phyloP scores from a whole-genome alignment of 768 basidiomycete genomes.

The Serendipita vermifera region DNA sequence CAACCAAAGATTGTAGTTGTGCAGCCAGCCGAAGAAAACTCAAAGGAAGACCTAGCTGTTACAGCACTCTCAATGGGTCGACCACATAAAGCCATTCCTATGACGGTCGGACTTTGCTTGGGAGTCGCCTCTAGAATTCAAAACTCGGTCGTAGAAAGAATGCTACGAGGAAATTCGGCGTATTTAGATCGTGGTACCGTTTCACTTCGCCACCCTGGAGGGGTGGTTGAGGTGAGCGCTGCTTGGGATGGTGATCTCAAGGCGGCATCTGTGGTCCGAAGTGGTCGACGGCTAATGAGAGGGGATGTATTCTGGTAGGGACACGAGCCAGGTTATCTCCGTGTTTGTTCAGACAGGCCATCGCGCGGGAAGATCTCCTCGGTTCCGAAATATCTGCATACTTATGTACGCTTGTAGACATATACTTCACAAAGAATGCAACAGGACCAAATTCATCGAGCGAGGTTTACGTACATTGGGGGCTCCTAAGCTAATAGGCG shows the following conservation, averaged over 20 bases:
- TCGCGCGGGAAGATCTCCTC: no score
- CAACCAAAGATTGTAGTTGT: constrained; percentile 61
- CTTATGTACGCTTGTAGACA: no score
- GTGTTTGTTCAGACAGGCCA: no score
- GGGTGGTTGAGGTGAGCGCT: constrained; percentile 54
- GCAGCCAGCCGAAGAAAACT: constrained; percentile 22
- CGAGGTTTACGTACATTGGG: no score
- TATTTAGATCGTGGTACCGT: constrained; percentile 24
- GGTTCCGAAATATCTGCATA: no score
- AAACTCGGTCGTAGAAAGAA: constrained; percentile 43
- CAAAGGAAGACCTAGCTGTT: constrained; percentile 36
- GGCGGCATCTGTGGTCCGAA: constrained; percentile 39
- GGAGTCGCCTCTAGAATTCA: constrained; percentile 47
- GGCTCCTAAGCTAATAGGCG: no score
- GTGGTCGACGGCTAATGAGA: constrained; percentile 58
- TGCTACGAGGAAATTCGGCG: constrained; percentile 23
- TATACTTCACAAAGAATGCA: no score
- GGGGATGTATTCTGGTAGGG: constrained; percentile 52
- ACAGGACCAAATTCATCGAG: no score
- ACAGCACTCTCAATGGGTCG: constrained; percentile 61
- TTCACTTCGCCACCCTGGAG: constrained; percentile 51
- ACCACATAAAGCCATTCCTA: constrained; percentile 54
- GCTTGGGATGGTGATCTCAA: constrained; percentile 42
- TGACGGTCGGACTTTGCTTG: constrained; percentile 58
- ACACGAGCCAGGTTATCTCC: no score